Percentiles rank a stretch among this genome's conserved stretches.
These are phyloP conservation scores for Penicillium paxilli DNA, from an alignment of 495 filamentous ascomycete species.

Conservation along the genomic window DNA sequence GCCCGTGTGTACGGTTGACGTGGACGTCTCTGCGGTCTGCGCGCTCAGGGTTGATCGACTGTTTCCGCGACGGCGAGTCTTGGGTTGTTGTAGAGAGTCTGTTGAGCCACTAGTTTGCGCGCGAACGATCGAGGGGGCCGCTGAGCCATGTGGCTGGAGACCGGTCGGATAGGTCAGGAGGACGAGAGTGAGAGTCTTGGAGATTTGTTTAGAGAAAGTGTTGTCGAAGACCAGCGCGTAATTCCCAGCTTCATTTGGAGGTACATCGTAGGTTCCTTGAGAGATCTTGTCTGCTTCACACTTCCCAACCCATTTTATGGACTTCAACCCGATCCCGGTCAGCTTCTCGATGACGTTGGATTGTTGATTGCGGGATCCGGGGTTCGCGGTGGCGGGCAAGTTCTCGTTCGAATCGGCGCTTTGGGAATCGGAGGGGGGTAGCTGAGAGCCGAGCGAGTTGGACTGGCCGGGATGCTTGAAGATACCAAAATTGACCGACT, in stretches of 20 bases:
- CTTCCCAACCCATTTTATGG: conserved; percentile 86
- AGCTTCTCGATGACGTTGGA: conserved; percentile 77
- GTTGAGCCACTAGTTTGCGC: conserved; percentile 24
- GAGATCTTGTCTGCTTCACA: conserved; percentile 97
- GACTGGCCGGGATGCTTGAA: conserved; percentile 88
- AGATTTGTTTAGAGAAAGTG: conserved; percentile 93
- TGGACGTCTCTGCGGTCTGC: conserved; percentile 25
- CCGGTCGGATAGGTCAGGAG: conserved; percentile 89
- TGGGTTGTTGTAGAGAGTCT: conserved; percentile 32
- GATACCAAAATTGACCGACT: conserved; percentile 95
- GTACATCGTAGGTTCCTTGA: conserved; percentile 83
- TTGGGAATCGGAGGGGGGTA: conserved; percentile 41
- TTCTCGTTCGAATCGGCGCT: conserved; percentile 47
- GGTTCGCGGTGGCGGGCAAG: conserved; percentile 26
- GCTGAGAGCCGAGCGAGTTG: conserved; percentile 48
- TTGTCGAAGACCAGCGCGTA: conserved; percentile 98
- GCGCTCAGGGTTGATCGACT: conserved; percentile 29
- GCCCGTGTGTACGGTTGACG: conserved; percentile 63
- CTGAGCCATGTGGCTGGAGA: conserved; percentile 64
- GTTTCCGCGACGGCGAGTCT: conserved; percentile 36
- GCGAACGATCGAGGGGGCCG: conserved; percentile 47
- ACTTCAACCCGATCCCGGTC: conserved; percentile 79
- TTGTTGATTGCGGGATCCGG: conserved; percentile 41
- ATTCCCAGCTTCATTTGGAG: conserved; percentile 74
- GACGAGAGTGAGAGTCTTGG: conserved; percentile 92